A percentile compares a stretch with the other conserved stretches of the same genome.
Conservation (phyloP, 2,329 filamentous ascomycete species). For the Aspergillus puulaauensis region DNA sequence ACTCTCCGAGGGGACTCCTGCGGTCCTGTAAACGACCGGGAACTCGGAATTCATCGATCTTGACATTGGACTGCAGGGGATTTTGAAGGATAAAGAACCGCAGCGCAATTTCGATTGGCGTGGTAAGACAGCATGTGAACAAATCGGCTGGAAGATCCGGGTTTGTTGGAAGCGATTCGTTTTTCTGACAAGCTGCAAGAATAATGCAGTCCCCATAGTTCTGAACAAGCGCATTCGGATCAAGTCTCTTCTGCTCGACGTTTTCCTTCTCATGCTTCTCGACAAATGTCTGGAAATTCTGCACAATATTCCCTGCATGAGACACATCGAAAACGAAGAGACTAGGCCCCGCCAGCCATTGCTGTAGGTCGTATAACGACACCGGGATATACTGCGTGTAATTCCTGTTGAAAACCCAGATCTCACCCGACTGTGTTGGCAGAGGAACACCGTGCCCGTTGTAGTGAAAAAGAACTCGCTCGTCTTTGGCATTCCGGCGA, state of each 20-base stretch:
- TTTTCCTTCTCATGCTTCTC: conserved; percentile 94
- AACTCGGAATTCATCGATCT: conserved; percentile 80
- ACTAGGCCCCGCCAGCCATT: conserved; percentile 92
- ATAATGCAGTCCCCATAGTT: conserved; percentile 86
- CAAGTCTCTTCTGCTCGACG: conserved; percentile 69
- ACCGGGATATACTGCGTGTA: conserved; percentile 99
- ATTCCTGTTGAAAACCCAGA: conserved; percentile 99
- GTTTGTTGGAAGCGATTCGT: conserved; percentile 92
- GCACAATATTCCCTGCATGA: conserved; percentile 91
- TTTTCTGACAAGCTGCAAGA: conserved; percentile 83
- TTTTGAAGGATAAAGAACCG: conserved; percentile 97
- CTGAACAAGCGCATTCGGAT: conserved; percentile 64
- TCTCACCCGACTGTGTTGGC: conserved; percentile 91
- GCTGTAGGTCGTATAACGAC: conserved; percentile 89
- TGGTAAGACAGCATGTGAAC: conserved; percentile 93
- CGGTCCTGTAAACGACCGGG: conserved; percentile 90
- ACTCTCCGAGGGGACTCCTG: conserved; percentile 86
- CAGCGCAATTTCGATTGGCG: conserved; percentile 94
- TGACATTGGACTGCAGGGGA: conserved; percentile 66
- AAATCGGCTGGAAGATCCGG: conserved; percentile 89
- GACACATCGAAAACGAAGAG: conserved; percentile 98
- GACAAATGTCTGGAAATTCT: conserved; percentile 90
- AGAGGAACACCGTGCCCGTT: conserved; percentile 97
- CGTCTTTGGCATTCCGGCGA: conserved; percentile 89
- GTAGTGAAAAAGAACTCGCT: conserved; percentile 96